Conservation (phyloP, 2,329 filamentous ascomycete genomes). For the Aspergillus ochraceoroseus region DNA sequence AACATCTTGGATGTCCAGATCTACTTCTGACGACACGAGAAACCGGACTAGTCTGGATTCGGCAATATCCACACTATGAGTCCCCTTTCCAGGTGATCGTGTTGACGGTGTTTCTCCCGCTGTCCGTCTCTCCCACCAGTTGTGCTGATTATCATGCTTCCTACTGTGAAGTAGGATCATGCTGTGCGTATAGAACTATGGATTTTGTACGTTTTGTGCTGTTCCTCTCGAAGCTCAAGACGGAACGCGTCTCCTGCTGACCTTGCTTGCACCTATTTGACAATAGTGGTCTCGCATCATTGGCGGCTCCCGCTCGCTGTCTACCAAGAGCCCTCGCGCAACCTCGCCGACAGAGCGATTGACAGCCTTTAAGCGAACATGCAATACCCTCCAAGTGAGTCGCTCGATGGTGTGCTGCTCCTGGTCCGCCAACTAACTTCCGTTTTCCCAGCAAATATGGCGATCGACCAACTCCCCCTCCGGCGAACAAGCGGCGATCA, state of each 20-base stretch:
- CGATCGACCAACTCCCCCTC: slow-evolving; percentile 51
- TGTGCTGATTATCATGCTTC: slow-evolving; percentile 14
- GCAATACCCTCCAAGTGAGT: slow-evolving; percentile 54
- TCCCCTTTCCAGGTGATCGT: neutral
- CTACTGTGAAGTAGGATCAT: slow-evolving; percentile 26
- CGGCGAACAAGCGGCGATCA: slow-evolving; percentile 49
- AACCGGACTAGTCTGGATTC: too few species aligned
- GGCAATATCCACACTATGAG: too few species aligned
- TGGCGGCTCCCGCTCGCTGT: slow-evolving; percentile 49
- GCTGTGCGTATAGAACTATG: slow-evolving; percentile 36
- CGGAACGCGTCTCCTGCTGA: slow-evolving; percentile 3
- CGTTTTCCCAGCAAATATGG: slow-evolving; percentile 52
- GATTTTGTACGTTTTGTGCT: slow-evolving; percentile 42
- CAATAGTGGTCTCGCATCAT: slow-evolving; percentile 59
- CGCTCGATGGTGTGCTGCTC: neutral
- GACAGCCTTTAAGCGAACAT: slow-evolving; percentile 57
- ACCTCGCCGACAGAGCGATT: slow-evolving; percentile 58
- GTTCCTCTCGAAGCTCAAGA: neutral
- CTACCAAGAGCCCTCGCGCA: slow-evolving; percentile 47
- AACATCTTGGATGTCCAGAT: too few species aligned
- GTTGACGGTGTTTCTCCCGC: slow-evolving; percentile 1
- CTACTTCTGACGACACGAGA: too few species aligned
- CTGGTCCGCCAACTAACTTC: neutral
- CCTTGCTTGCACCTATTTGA: slow-evolving; percentile 12
- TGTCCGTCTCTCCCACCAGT: slow-evolving; percentile 10